Base-by-base conservation (phyloP, 495 filamentous ascomycete genomes). In the Aspergillus carlsbadensis region DNA sequence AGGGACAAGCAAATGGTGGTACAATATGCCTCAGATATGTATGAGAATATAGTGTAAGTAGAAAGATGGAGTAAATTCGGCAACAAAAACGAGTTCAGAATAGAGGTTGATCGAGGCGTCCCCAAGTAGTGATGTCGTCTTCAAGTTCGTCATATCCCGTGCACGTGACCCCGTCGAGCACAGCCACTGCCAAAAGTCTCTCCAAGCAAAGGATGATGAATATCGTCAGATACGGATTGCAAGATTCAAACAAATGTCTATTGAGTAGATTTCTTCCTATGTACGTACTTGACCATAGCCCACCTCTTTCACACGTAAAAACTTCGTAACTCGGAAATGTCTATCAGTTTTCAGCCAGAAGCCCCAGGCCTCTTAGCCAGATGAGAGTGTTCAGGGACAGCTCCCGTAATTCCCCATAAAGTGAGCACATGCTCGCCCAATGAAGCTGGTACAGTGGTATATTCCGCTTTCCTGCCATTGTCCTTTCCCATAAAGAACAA, bases 341-440 rank as follows among this genome's bases (percentile, higher is more conserved):
- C 49, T 52, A 52, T 52, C 34, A 10, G 31, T 39, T 31, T 43
- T 57, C 39, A 50, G 46, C 33, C 14, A 35, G 45, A 57, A 57
- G 54, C 54, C 54, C 53, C 54, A 50, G 44, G 54, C 54, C 49
- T 49, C 45, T 31, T 29, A 34, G 26, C n/a, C 41, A 14, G 10
- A 2, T 33, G 45, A 4, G n/a, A 22, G 33, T 54, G 34, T 20
- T 37, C 18, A 29, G 8, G 18, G n/a, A 42, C 33, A 37, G 31
- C 33, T 33, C 52, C 20, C 41, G 14, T 17, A 15, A 35, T 37
- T 39, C 29, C 34, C 41, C 31, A 11, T 43, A 26, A 24, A 43
- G n/a, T 45, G 24, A 57, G 20, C 14, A 31, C 22, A 50, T 24
- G 45, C 54, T 57, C 43, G n/a, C n/a, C 24, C 53, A 34, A 42